Evolutionary conservation across 2,329 filamentous ascomycete species (phyloP).

Genomic region (Nakataea oryzae): DNA sequence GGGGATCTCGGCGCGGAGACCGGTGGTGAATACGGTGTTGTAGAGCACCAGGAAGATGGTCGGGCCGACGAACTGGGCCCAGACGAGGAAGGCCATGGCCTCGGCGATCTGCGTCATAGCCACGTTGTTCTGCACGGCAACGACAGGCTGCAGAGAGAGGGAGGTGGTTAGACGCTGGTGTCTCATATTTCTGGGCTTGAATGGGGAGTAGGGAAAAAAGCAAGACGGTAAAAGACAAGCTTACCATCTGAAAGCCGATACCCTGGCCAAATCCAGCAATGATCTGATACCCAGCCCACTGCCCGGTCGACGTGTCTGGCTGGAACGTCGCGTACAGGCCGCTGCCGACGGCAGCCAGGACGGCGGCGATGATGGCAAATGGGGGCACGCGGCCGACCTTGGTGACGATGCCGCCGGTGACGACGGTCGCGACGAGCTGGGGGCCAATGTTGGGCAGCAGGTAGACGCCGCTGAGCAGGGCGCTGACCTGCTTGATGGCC

Average conservation of each 20-base stretch:
- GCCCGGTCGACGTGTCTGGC: conserved; percentile 30
- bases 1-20: not conserved
- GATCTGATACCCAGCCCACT: conserved; percentile 51
- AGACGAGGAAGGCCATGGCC: not conserved
- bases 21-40: not conserved
- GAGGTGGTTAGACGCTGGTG: not conserved
- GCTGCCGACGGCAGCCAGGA: conserved; percentile 30
- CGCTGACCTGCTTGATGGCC: conserved; percentile 16
- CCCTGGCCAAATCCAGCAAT: conserved; percentile 14
- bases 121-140: not conserved
- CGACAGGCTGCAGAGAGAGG: not conserved
- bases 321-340: conserved; percentile 45
- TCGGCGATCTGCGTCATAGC: not conserved
- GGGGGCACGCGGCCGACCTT: no score
- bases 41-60: not conserved
- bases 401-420: no score
- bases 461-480: conserved; percentile 22
- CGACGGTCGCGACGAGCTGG: no score
- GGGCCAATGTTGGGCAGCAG: conserved; percentile 19
- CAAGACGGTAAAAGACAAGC: no score
- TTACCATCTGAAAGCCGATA: no score
- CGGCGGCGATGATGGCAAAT: no score
- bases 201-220: no score
- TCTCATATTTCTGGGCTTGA: no score
- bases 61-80: not conserved